Conservation (phyloP, 2,329 filamentous ascomycete genomes). For the Alternaria ethzedia region DNA sequence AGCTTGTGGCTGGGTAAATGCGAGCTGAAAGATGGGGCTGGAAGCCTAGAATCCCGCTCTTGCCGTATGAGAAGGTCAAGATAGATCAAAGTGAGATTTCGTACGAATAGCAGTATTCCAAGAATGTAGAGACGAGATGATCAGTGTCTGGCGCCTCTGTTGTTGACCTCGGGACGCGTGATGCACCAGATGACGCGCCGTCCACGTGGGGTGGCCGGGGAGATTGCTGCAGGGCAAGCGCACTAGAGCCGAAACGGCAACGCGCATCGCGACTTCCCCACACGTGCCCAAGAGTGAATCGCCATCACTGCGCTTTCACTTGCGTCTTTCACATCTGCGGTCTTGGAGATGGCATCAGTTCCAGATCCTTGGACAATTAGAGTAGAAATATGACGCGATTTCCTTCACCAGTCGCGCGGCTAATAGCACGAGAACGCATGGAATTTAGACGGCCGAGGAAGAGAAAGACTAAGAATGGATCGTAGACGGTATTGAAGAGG, state of each 20-base stretch:
- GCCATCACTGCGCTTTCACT: background rate
- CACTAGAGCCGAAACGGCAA: conserved; percentile 6
- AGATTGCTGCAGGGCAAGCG: background rate
- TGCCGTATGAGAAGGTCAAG: background rate
- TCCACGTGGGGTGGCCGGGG: background rate
- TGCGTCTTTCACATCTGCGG: background rate
- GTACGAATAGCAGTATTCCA: background rate
- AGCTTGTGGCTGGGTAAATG: conserved; percentile 1
- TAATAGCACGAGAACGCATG: background rate
- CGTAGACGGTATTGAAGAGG: background rate
- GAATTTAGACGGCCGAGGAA: background rate
- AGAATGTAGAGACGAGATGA: background rate
- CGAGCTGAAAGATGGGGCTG: background rate
- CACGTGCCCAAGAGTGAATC: background rate
- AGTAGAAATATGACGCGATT: accelerated
- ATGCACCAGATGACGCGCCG: conserved; percentile 15
- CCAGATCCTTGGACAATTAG: background rate
- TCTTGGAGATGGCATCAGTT: background rate
- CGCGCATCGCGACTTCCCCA: background rate
- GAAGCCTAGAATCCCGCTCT: background rate
- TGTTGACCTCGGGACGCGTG: conserved; percentile 6
- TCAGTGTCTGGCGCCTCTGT: background rate
- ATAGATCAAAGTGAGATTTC: background rate
- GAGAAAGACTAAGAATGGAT: background rate
- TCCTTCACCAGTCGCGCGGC: background rate